Evolutionary conservation across 371 early-diverging fungal genomes (phyloP).

Genomic region (Paramicrosporidium saccamoebae): DNA sequence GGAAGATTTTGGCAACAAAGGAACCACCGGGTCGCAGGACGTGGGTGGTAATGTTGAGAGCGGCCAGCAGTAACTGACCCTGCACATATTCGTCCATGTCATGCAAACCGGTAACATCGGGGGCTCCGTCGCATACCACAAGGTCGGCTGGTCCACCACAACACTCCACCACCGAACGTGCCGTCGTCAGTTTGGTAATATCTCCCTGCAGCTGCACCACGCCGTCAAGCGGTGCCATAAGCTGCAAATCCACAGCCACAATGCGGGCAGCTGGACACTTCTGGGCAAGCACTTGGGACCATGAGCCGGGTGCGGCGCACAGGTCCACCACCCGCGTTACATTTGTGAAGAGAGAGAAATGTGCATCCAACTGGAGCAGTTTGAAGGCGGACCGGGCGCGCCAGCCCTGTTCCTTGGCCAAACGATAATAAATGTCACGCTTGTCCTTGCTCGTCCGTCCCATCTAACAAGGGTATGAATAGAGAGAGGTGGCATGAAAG

Average conservation of each 20-base stretch:
- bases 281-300: slow-evolving; percentile 84
- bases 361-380: slow-evolving; percentile 76
- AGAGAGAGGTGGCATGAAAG: too few relatives aligned
- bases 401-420: slow-evolving; percentile 90
- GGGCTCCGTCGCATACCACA: slow-evolving; percentile 93
- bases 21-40: slow-evolving; percentile 56
- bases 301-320: slow-evolving; percentile 96
- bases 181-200: slow-evolving; percentile 81
- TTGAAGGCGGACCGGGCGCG: slow-evolving; percentile 94
- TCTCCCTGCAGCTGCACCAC: slow-evolving; percentile 87
- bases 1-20: slow-evolving; percentile 88
- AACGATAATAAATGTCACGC: slow-evolving; percentile 83
- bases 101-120: slow-evolving; percentile 93
- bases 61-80: slow-evolving; percentile 66
- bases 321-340: slow-evolving; percentile 82
- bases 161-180: slow-evolving; percentile 45
- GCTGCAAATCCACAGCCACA: slow-evolving; percentile 91
- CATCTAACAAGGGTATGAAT: too few relatives aligned
- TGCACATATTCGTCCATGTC: slow-evolving; percentile 98
- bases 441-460: slow-evolving; percentile 66
- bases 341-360: slow-evolving; percentile 52
- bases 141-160: slow-evolving; percentile 76
- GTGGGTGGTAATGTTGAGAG: slow-evolving; percentile 72
- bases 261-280: slow-evolving; percentile 33
- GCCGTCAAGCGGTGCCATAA: slow-evolving; percentile 83